These are phyloP conservation scores for Trichoderma polysporum DNA, from an alignment of 2,329 filamentous ascomycete genomes.

Conservation along the genomic window DNA sequence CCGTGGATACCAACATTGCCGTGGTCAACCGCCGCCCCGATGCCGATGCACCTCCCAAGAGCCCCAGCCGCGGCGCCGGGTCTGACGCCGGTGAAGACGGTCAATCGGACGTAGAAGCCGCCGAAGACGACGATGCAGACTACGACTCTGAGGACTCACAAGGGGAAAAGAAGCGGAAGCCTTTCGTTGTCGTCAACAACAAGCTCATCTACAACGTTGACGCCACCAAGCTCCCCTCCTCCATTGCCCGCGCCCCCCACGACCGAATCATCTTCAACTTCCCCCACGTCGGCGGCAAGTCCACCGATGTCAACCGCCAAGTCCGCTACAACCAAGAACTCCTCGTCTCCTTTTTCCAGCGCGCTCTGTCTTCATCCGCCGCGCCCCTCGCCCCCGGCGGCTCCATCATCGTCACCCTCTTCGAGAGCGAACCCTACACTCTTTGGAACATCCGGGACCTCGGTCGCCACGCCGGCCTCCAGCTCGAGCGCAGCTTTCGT, in stretches of 20 bases:
- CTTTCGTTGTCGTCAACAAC: constrained; percentile 30
- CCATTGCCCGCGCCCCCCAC: constrained; percentile 52
- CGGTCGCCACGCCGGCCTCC: constrained; percentile 71
- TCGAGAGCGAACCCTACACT: constrained; percentile 92
- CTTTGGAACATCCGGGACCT: constrained; percentile 93
- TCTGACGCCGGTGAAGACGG: constrained; percentile 27
- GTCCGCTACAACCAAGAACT: constrained; percentile 87
- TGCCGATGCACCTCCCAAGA: not conserved
- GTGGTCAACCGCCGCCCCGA: constrained; percentile 39
- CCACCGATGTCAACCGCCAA: constrained; percentile 90
- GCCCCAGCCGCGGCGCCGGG: constrained; percentile 14
- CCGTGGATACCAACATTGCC: constrained; percentile 59
- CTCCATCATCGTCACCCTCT: constrained; percentile 77
- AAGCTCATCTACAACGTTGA: constrained; percentile 62
- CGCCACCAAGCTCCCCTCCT: constrained; percentile 59
- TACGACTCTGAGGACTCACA: not conserved
- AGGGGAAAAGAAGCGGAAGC: constrained; percentile 22
- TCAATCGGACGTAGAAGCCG: constrained; percentile 11
- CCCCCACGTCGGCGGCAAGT: constrained; percentile 89
- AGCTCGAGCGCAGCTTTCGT: constrained; percentile 67
- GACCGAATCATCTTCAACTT: constrained; percentile 93
- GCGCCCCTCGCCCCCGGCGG: constrained; percentile 46
- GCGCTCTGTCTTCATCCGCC: constrained; percentile 41
- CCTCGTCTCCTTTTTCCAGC: constrained; percentile 66
- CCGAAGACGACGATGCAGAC: not conserved